Evolutionary conservation across 2,329 filamentous ascomycete species (phyloP).

Genomic region (Paecilomyces sp.): DNA sequence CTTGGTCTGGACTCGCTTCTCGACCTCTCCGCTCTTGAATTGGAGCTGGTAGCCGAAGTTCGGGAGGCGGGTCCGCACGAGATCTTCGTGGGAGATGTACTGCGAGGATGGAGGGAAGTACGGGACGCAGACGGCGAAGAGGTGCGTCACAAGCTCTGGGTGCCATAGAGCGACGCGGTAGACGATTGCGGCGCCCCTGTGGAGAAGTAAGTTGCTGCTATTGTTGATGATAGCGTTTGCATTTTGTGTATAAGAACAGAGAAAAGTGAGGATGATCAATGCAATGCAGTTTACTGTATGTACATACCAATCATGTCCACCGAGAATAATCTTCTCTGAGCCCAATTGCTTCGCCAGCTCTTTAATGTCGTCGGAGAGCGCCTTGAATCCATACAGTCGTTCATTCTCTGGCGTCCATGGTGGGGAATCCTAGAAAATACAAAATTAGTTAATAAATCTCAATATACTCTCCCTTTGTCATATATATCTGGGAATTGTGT

Average conservation of each 20-base stretch:
- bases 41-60: slow-evolving; percentile 83
- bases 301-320: slow-evolving; percentile 75
- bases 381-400: slow-evolving; percentile 63
- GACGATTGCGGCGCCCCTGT: slow-evolving; percentile 65
- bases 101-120: slow-evolving; percentile 51
- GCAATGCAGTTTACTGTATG: no score
- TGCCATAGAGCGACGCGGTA: slow-evolving; percentile 70
- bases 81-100: slow-evolving; percentile 52
- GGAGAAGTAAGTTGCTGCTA: not conserved
- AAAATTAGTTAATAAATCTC: not conserved
- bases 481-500: not conserved
- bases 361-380: slow-evolving; percentile 66
- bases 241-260: not conserved
- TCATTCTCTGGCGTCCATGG: slow-evolving; percentile 54
- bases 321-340: slow-evolving; percentile 61
- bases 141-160: slow-evolving; percentile 61
- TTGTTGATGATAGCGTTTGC: no score
- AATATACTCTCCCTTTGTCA: not conserved
- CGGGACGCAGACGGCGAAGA: slow-evolving; percentile 78
- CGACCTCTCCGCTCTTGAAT: slow-evolving; percentile 61
- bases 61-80: slow-evolving; percentile 52
- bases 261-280: no score
- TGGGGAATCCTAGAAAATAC: slow-evolving; percentile 28
- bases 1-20: slow-evolving; percentile 50
- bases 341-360: slow-evolving; percentile 57